A percentile compares a stretch with the other conserved stretches of the same genome.
Evolutionary conservation across 495 filamentous ascomycete genomes (phyloP).

Genomic region (Podospora pseudopauciseta): DNA sequence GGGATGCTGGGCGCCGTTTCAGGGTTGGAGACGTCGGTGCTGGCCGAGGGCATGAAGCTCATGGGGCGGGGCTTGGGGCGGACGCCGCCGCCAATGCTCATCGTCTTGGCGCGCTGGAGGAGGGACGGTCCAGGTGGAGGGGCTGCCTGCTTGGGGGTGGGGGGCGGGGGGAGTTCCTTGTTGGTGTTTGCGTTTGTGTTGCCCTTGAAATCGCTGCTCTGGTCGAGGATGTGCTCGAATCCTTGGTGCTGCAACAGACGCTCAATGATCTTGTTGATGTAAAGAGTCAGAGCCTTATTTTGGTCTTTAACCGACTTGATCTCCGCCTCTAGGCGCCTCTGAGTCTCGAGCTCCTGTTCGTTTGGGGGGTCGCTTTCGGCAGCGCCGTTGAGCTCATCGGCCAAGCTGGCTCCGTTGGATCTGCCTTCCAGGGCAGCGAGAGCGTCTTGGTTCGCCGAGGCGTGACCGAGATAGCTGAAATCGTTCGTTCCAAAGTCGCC

Average conservation of each 20-base stretch:
- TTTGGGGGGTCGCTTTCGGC: constrained; percentile 49
- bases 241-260: constrained; percentile 89
- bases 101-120: constrained; percentile 77
- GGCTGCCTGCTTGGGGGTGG: constrained; percentile 59
- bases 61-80: constrained; percentile 59
- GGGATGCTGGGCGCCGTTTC: constrained; percentile 82
- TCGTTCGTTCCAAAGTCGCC: constrained; percentile 87
- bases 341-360: constrained; percentile 55
- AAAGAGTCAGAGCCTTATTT: constrained; percentile 93
- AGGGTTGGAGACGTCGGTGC: constrained; percentile 56
- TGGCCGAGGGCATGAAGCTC: constrained; percentile 52
- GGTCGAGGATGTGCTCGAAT: constrained; percentile 88
- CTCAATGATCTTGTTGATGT: constrained; percentile 98
- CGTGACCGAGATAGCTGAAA: constrained; percentile 61
- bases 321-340: constrained; percentile 70
- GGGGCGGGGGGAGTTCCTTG: constrained; percentile 83
- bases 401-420: constrained; percentile 57
- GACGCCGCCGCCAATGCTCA: constrained; percentile 44
- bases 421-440: constrained; percentile 54
- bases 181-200: constrained; percentile 52
- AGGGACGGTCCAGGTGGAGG: constrained; percentile 53
- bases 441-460: constrained; percentile 52
- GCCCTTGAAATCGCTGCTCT: constrained; percentile 55
- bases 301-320: constrained; percentile 81
- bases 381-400: constrained; percentile 77